Base-by-base conservation (phyloP, 2,329 filamentous ascomycete species). In the Penicillium hordei region DNA sequence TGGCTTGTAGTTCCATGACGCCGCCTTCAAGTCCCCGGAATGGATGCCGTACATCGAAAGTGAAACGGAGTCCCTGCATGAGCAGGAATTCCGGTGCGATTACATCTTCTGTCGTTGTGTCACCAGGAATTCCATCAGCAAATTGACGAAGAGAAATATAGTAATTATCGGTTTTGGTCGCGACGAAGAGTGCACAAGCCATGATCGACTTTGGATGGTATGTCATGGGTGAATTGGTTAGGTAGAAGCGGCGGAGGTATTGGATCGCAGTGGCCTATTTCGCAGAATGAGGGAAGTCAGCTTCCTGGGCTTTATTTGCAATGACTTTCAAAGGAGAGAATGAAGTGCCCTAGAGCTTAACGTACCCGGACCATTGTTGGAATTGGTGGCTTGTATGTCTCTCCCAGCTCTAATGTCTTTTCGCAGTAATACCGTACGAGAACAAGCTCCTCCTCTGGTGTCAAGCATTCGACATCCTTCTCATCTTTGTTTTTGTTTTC, bases 211-310 rank as follows among this genome's bases (percentile, higher is more conserved):
- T 89, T 0, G 93, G 93, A 61, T 93, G 90, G 72, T 99, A 97
- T 31, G 93, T 96, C 90, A 97, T 96, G 69, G 93, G 86, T 40
- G 90, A 95, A 77, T 97, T 96, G 70, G 90, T 93, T 38, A 96
- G 84, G 79, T 97, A 99, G 82, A 99, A 97, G 57, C 94, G 89
- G 55, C 91, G 89, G 59, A 99, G 83, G 73, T 95, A 97, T 70
- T 95, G 87, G 60, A 93, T 89, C 4, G 91, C 91, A 7, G 93
- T 96, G 27, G 89, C 87, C 82, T 86, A 51, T 57, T 36, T 33
- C 21, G 50, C 6, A 44, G 9, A 38, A 29, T 15, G 34, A 44
- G 2, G 23, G 8, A 13, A 1, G 42, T 61, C 21, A 60, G 51
- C 7, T 42, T 19, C 21, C 6, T 17, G 7, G 13, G 10, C 4